A percentile compares a stretch with the other conserved stretches of the same genome.
Evolutionary conservation across 768 basidiomycete species (phyloP).

Genomic region (Candolleomyces efflorescens): DNA sequence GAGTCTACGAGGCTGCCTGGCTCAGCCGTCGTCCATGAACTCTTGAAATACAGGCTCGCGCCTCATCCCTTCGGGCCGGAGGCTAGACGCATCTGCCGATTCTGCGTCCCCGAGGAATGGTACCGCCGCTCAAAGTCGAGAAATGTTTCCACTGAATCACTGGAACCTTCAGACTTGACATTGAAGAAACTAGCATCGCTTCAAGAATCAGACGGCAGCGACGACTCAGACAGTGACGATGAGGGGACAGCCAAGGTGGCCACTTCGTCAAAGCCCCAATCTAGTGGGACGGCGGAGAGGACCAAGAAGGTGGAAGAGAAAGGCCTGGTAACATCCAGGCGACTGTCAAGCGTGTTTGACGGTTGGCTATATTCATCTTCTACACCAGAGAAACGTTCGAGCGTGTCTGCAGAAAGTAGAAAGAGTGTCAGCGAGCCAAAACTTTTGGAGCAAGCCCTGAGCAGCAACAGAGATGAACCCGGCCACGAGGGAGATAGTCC

Average conservation of each 20-base stretch:
- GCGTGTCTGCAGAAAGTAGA: conserved; percentile 34
- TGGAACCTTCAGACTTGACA: conserved; percentile 49
- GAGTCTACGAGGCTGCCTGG: conserved; percentile 42
- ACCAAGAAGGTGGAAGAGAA: conserved; percentile 44
- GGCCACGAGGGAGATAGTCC: conserved; percentile 23
- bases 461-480: conserved; percentile 19
- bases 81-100: conserved; percentile 45
- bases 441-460: conserved; percentile 45
- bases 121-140: conserved; percentile 66
- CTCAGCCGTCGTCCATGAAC: conserved; percentile 37
- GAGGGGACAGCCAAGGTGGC: conserved; percentile 62
- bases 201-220: conserved; percentile 41
- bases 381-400: conserved; percentile 28
- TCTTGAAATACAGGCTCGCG: conserved; percentile 36
- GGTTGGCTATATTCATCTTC: conserved; percentile 54
- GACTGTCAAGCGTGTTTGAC: conserved; percentile 64
- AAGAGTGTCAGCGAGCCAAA: conserved; percentile 73
- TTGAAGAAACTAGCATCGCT: conserved; percentile 44
- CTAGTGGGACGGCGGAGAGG: conserved; percentile 4
- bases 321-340: conserved; percentile 50
- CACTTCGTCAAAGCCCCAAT: conserved; percentile 16
- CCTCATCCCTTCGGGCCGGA: conserved; percentile 38
- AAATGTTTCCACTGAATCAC: conserved; percentile 36
- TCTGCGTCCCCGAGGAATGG: conserved; percentile 80
- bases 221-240: conserved; percentile 34